Evolutionary conservation across 78 protist genomes (phyloP), one percentile per base, ranked within the genome.

Genomic region (Dictyostelium brefeldianum): DNA sequence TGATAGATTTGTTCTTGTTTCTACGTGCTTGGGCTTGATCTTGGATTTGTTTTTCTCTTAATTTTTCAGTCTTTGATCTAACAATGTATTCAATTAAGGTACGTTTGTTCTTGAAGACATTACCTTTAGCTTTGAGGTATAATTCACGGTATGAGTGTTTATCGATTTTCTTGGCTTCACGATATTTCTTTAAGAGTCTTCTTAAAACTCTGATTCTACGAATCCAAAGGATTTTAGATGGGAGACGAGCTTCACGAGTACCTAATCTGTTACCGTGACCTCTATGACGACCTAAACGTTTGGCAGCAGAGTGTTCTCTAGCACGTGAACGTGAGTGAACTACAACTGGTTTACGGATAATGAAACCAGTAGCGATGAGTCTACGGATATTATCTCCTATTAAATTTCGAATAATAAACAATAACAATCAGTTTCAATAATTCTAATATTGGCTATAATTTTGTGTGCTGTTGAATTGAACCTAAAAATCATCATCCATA

Each of bases 61-160:
- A 78, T 81, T 77, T 70, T 90, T 98, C 98, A 54, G 98, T 97
- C 98, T 98, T 96, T 64, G 90, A 90, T 92, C 83, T 97, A 97
- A 94, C 96, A 96, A 99, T 98, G 98, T 96, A 97, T 96, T 98
- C 99, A 94, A 99, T 95, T 48, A 99, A 96, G 41, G 96, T 98
- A 50, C 99, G 97, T 98, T 98, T 98, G 99, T 98, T 99, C 98
- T 98, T 98, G 99, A 99, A 99, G 65, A 82, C 98, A 98, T 99
- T 99, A 96, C 99, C 99, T 98, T 99, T 99, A 85, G 92, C 50
- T 95, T 98, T 96, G 85, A 98, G 65, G 98, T 99, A 99, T 59
- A 99, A 95, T 43, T 90, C 96, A 97, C 98, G 99, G 98, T 99
- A 98, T 92, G 89, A 74, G 96, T 97, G 98, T 81, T 83, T 94